A percentile compares a stretch with the other conserved stretches of the same genome.
Conservation (phyloP, 2,329 filamentous ascomycete genomes). For the Aspergillus sp. region DNA sequence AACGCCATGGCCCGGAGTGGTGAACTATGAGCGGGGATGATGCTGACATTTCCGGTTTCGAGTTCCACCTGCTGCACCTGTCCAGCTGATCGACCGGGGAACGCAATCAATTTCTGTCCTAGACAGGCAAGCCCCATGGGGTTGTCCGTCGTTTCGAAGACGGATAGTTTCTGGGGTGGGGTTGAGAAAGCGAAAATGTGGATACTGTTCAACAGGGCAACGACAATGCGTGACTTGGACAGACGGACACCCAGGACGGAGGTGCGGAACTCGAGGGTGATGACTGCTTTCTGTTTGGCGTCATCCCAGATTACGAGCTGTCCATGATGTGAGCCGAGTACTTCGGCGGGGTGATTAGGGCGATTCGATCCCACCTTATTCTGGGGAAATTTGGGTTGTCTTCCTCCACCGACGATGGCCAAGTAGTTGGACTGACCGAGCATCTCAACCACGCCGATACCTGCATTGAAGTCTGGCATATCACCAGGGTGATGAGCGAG, state of each 20-base stretch:
- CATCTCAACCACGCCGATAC: slow-evolving; percentile 81
- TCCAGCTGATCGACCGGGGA: slow-evolving; percentile 81
- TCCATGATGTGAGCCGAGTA: not conserved
- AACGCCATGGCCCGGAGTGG: slow-evolving; percentile 75
- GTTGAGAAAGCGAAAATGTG: slow-evolving; percentile 77
- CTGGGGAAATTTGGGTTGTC: slow-evolving; percentile 77
- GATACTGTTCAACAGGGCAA: slow-evolving; percentile 78
- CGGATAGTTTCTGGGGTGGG: slow-evolving; percentile 65
- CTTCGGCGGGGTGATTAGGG: not conserved
- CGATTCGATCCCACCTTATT: slow-evolving; percentile 64
- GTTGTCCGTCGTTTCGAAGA: slow-evolving; percentile 86
- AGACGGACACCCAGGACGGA: slow-evolving; percentile 77
- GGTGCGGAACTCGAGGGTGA: slow-evolving; percentile 75
- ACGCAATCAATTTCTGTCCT: slow-evolving; percentile 69
- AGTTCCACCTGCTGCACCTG: slow-evolving; percentile 87
- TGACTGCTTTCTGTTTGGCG: slow-evolving; percentile 68
- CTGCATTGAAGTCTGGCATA: slow-evolving; percentile 68
- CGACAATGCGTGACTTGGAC: slow-evolving; percentile 70
- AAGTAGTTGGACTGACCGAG: slow-evolving; percentile 83
- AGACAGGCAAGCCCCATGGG: slow-evolving; percentile 76
- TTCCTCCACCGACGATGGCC: slow-evolving; percentile 84
- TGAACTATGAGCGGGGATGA: slow-evolving; percentile 85
- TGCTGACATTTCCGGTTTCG: slow-evolving; percentile 76
- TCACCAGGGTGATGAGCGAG: not conserved
- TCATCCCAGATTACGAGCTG: slow-evolving; percentile 88